Evolutionary conservation across 1,284 basidiomycete species (phyloP), one percentile per base, ranked within the genome.

Genomic region (Meira nashicola): DNA sequence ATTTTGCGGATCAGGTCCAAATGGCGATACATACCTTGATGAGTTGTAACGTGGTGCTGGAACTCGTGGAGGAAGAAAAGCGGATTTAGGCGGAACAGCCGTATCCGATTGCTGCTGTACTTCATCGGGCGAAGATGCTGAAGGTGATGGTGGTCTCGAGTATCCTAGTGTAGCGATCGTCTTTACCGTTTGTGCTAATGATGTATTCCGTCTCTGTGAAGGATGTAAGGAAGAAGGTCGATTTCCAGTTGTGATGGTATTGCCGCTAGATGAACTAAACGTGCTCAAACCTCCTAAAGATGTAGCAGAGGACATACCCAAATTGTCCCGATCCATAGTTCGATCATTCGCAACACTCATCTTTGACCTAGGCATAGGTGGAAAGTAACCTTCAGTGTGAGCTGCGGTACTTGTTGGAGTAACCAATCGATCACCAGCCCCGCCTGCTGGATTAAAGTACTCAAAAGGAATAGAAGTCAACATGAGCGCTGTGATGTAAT

Each of bases 401-500:
- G 58, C 68, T 38, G 59, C 64, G 17, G 71, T 60, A 63, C 63
- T 61, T 33, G 74, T 70, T 58, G 73, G 59, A 73, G 82, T 11
- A 23, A 53, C 65, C 54, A 57, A 70, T 19, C 52, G 71, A 33
- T 51, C 37, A 11, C n/a, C 11, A 17, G 14, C 33, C 0, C 87
- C 84, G 0, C 86, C 85, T 17, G 82, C 84, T 8, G 28, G 28
- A 40, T 87, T 84, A 21, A 47, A 59, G 17, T 1, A 48, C 21
- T 14, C 55, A 19, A 33, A 54, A 73, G 97, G 92, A 0, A 91
- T 88, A 14, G 89, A 92, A 67, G 92, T 89, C 21, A 96, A 81
- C 14, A 98, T 83, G 11, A 93, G 83, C 0, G 92, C 92, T 79
- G 90, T 86, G 70, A 96, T 84, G 74, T 93, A 95, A 80, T 98